Percentiles rank a stretch among this genome's conserved stretches.
These are phyloP conservation scores for Medakamo hakoo DNA, from an alignment of 139 green algal genomes.

Conservation along the genomic window DNA sequence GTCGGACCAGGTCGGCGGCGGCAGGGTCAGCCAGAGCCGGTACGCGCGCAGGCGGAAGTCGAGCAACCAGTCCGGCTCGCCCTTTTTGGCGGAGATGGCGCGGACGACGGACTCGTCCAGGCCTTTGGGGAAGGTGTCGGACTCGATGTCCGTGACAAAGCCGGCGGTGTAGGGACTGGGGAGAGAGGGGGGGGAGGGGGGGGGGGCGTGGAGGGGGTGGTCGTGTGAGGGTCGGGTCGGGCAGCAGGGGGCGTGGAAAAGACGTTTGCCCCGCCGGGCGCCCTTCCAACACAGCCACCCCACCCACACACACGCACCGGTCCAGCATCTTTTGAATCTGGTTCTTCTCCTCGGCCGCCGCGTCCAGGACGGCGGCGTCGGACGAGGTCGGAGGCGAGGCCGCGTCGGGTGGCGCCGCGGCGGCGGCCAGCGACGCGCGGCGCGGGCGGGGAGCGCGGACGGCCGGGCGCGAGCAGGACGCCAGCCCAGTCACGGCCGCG, in stretches of 20 bases:
- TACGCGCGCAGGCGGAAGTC: constrained; percentile 92
- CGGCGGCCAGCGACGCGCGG: background rate
- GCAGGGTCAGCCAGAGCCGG: constrained; percentile 92
- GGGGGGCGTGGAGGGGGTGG: too few relatives aligned
- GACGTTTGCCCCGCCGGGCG: background rate
- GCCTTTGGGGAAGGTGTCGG: constrained; percentile 64
- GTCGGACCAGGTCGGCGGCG: constrained; percentile 21
- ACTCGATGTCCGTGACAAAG: constrained; percentile 91
- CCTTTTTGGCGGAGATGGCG: constrained; percentile 93
- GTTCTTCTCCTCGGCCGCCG: background rate
- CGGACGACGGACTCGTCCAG: constrained; percentile 89
- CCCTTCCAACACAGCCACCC: background rate
- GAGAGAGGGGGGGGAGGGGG: constrained; percentile 6
- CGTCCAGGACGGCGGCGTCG: background rate
- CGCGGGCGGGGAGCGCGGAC: background rate
- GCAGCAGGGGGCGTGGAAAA: too few relatives aligned
- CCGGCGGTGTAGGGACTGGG: constrained; percentile 86
- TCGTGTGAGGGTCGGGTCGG: too few relatives aligned
- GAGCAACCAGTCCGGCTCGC: constrained; percentile 98
- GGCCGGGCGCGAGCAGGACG: too few relatives aligned
- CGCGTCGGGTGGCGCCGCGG: too few relatives aligned
- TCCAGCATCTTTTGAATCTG: background rate
- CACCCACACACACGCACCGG: background rate
- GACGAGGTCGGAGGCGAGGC: too few relatives aligned
- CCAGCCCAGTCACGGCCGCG: too few relatives aligned